phyloP scores from a whole-genome alignment of 805 yeast species.

The Candida ovalis region DNA sequence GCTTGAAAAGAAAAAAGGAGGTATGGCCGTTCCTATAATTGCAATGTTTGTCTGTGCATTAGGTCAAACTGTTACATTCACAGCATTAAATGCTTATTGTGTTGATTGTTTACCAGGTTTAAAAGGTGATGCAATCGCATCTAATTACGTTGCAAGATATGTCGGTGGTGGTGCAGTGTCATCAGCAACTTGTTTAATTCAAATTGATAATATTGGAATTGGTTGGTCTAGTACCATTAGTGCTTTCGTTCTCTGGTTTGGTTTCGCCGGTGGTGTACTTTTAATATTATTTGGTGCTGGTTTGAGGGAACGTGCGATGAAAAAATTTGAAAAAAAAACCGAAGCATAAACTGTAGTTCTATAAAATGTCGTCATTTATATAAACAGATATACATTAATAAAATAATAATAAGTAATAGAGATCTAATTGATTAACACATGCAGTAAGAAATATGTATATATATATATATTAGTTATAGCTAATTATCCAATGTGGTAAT shows the following conservation, averaged over 20 bases:
- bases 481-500: too few relatives aligned
- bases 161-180: conserved; percentile 46
- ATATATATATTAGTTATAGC: too few relatives aligned
- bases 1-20: conserved; percentile 45
- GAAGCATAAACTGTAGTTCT: too few relatives aligned
- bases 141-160: conserved; percentile 49
- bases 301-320: conserved; percentile 26
- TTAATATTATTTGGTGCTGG: conserved; percentile 39
- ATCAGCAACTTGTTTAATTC: conserved; percentile 44
- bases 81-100: conserved; percentile 53
- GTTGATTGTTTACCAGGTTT: conserved; percentile 54
- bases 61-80: conserved; percentile 49
- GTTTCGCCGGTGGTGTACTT: conserved; percentile 30
- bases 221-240: conserved; percentile 55
- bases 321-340: conserved; percentile 1
- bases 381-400: too few relatives aligned
- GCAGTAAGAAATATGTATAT: too few relatives aligned
- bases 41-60: conserved; percentile 45
- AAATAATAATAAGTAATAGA: too few relatives aligned
- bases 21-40: conserved; percentile 51
- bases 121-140: conserved; percentile 52
- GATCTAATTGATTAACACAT: too few relatives aligned
- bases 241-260: conserved; percentile 40
- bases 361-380: too few relatives aligned
- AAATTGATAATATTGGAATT: conserved; percentile 46